Conservation (phyloP, 148 eudicot species). For the Amaranthus hypochondriacus region DNA sequence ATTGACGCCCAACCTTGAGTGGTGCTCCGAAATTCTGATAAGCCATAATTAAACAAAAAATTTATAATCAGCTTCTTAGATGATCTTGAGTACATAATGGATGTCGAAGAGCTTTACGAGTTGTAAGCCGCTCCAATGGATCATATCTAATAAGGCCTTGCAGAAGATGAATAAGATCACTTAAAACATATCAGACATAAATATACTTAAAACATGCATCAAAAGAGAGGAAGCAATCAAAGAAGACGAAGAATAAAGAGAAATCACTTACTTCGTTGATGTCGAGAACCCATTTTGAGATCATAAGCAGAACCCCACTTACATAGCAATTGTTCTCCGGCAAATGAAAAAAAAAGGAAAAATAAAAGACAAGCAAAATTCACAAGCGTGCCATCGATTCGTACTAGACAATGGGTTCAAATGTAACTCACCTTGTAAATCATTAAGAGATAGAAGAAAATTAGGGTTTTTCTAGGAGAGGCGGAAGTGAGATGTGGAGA, state of each 20-base stretch:
- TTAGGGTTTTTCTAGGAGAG: too few relatives aligned
- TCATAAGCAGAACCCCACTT: too few relatives aligned
- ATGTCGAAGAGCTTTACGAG: conserved; percentile 40
- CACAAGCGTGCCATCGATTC: too few relatives aligned
- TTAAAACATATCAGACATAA: conserved; percentile 27
- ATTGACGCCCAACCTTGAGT: conserved; percentile 60
- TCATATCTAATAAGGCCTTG: conserved; percentile 48
- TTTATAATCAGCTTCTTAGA: conserved; percentile 18
- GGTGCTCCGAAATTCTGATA: conserved; percentile 92
- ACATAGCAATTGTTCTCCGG: too few relatives aligned
- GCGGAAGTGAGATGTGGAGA: too few relatives aligned
- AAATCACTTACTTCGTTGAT: not conserved
- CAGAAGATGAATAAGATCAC: conserved; percentile 43
- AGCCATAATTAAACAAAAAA: conserved; percentile 13
- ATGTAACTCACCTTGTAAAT: too few relatives aligned
- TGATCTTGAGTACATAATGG: conserved; percentile 33
- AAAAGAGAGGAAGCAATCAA: not conserved
- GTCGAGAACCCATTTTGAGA: too few relatives aligned
- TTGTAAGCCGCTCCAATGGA: conserved; percentile 32
- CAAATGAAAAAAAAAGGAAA: too few relatives aligned
- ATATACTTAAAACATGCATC: not conserved
- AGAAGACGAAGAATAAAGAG: too few relatives aligned
- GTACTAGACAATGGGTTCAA: too few relatives aligned
- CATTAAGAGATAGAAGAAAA: too few relatives aligned
- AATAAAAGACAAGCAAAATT: too few relatives aligned